These are phyloP conservation scores for Claviceps digitariae DNA, from an alignment of 2,329 filamentous ascomycete genomes.

Conservation along the genomic window DNA sequence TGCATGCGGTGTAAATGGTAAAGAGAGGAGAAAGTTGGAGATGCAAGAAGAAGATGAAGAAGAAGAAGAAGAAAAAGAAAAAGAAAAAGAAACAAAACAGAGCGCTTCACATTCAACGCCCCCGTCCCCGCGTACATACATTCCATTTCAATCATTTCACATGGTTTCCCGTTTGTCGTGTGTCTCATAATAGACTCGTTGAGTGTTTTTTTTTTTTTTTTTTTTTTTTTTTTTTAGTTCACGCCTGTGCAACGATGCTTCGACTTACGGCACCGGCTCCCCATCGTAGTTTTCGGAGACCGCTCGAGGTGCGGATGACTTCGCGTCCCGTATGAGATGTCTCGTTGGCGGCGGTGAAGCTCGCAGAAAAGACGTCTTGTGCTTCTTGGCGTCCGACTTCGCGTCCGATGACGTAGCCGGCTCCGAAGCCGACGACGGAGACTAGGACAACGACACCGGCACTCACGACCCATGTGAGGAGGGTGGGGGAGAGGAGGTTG, in stretches of 20 bases:
- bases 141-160: background rate
- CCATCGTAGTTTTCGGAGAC: slow-evolving; percentile 41
- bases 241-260: slow-evolving; percentile 32
- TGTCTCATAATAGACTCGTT: background rate
- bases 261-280: slow-evolving; percentile 35
- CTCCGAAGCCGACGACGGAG: slow-evolving; percentile 55
- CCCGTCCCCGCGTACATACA: too few relatives aligned
- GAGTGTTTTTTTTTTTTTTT: background rate
- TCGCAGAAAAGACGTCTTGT: slow-evolving; percentile 35
- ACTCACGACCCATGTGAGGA: slow-evolving; percentile 51
- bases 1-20: background rate
- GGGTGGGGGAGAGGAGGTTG: slow-evolving; percentile 40
- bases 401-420: slow-evolving; percentile 53
- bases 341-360: slow-evolving; percentile 29
- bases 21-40: background rate
- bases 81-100: slow-evolving; percentile 2
- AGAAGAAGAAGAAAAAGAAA: background rate
- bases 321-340: slow-evolving; percentile 38
- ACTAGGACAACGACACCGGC: slow-evolving; percentile 56
- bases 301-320: slow-evolving; percentile 37
- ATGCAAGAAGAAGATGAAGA: background rate
- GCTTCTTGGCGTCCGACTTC: slow-evolving; percentile 51
- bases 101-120: background rate
- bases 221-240: background rate
- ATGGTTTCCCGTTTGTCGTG: background rate